Conservation (phyloP, 257 asterid genomes). For the Solanum piurae region DNA sequence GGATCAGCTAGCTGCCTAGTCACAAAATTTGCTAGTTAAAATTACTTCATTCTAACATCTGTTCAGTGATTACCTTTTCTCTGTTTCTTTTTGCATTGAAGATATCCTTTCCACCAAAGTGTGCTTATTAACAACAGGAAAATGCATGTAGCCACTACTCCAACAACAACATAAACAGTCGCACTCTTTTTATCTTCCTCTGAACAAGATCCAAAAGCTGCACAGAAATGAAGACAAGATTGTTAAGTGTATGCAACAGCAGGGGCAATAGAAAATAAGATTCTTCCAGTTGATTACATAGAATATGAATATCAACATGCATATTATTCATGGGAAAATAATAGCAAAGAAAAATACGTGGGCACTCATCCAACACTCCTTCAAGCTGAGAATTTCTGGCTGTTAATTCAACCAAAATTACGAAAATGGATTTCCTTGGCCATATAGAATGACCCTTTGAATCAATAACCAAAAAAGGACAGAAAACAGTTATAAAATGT, state of each 20-base stretch:
- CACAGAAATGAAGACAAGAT: conserved; percentile 1
- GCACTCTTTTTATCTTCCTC: conserved; percentile 38
- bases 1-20: neutral
- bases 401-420: neutral
- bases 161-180: conserved; percentile 35
- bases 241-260: neutral
- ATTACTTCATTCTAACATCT: neutral
- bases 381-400: neutral
- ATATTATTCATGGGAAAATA: neutral
- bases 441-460: neutral
- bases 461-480: neutral
- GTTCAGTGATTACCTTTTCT: conserved; percentile 30
- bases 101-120: conserved; percentile 60
- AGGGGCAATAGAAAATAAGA: neutral
- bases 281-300: neutral
- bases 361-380: neutral
- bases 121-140: conserved; percentile 25
- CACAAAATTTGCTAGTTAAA: neutral
- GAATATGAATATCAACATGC: neutral
- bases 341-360: neutral
- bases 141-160: conserved; percentile 26
- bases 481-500: neutral
- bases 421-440: neutral
- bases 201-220: conserved; percentile 69
- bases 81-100: conserved; percentile 24